Conservation (phyloP, 306 rosid genomes). For the Gastrolobium villosum region DNA sequence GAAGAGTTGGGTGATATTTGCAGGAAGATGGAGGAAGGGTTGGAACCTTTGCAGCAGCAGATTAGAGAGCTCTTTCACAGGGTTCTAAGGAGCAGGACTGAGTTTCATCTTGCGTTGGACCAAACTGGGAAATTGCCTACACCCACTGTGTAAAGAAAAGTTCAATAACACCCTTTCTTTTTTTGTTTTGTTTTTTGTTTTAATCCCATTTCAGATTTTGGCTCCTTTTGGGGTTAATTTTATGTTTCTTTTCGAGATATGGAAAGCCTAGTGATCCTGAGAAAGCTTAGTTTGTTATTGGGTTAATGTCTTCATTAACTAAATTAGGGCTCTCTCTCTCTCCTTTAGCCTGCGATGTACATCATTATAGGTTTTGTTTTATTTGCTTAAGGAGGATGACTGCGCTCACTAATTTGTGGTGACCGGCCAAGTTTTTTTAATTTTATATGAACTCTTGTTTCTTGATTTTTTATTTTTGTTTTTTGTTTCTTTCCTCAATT, state of each 20-base stretch:
- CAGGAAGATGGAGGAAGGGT: conserved; percentile 81
- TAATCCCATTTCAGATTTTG: neutral
- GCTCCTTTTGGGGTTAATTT: conserved; percentile 5
- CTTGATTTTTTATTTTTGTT: no score
- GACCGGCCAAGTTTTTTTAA: conserved; percentile 10
- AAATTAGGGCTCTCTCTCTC: neutral
- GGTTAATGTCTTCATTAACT: conserved; percentile 38
- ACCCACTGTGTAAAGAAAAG: conserved; percentile 51
- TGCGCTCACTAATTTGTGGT: conserved; percentile 35
- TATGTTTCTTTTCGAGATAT: conserved; percentile 8
- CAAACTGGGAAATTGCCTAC: conserved; percentile 66
- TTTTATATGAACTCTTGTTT: conserved; percentile 29
- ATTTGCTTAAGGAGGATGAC: conserved; percentile 10
- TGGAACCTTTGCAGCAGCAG: conserved; percentile 90
- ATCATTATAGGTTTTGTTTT: conserved; percentile 43
- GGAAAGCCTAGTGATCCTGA: neutral
- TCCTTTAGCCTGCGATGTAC: conserved; percentile 50
- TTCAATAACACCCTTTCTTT: neutral
- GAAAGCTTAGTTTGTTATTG: conserved; percentile 28
- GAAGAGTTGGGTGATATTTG: conserved; percentile 79
- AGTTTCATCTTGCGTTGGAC: conserved; percentile 79
- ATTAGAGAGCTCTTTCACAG: conserved; percentile 90
- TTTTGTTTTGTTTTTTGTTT: neutral
- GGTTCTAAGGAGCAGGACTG: conserved; percentile 84
- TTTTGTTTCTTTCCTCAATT: neutral